Evolutionary conservation across 2,329 filamentous ascomycete species (phyloP).

Genomic region (Aspergillus floridensis): DNA sequence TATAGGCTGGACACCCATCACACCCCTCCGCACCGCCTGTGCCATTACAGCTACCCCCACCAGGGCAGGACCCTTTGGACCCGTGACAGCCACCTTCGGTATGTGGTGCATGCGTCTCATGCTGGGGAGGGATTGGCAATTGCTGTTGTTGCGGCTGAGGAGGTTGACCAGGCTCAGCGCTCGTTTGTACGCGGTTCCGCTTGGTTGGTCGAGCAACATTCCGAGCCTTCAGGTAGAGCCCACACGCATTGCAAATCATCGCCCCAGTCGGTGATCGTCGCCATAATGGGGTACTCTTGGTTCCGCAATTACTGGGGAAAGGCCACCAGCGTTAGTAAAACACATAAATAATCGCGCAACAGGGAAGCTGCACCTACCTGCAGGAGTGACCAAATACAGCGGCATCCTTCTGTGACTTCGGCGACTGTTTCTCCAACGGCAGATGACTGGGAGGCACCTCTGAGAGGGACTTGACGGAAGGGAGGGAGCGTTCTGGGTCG

Average conservation of each 20-base stretch:
- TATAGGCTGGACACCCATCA: conserved; percentile 93
- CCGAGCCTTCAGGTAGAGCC: conserved; percentile 87
- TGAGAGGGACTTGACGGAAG: conserved; percentile 16
- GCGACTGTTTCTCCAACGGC: conserved; percentile 31
- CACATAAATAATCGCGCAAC: conserved; percentile 2
- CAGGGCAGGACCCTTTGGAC: conserved; percentile 83
- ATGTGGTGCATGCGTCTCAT: conserved; percentile 34
- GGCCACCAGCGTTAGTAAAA: conserved; percentile 1
- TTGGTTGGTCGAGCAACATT: conserved; percentile 90
- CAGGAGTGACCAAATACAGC: conserved; percentile 42
- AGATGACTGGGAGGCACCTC: conserved; percentile 16
- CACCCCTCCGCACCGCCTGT: conserved; percentile 94
- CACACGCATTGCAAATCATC: conserved; percentile 97
- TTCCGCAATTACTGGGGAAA: conserved; percentile 77
- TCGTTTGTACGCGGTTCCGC: conserved; percentile 66
- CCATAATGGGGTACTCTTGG: conserved; percentile 92
- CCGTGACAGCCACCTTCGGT: conserved; percentile 32
- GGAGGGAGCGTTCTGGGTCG: conserved; percentile 16
- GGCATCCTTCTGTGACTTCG: conserved; percentile 38
- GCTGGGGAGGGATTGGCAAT: conserved; percentile 14
- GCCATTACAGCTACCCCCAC: conserved; percentile 91
- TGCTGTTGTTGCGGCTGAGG: conserved; percentile 3
- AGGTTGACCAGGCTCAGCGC: conserved; percentile 15
- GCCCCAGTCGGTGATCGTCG: conserved; percentile 86
- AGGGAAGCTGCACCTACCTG: conserved; percentile 31